Conservation (phyloP, 305 asterid genomes). For the Monarda citriodora region DNA sequence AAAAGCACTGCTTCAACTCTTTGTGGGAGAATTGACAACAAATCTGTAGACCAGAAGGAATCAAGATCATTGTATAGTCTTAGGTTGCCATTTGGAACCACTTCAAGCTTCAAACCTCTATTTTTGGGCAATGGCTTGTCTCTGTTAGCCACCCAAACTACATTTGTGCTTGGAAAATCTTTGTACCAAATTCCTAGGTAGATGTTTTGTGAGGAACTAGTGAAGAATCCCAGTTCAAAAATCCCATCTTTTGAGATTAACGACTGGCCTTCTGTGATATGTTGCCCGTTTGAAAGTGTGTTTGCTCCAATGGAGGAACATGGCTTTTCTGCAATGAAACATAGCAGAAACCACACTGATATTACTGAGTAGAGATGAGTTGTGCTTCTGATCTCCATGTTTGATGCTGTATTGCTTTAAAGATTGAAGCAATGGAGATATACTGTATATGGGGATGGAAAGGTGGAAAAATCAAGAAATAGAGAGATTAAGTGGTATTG, state of each 20-base stretch:
- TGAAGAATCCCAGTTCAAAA: conserved; percentile 48
- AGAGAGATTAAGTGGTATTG: too few species aligned
- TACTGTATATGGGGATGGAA: not conserved
- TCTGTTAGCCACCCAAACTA: conserved; percentile 50
- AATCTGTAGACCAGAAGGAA: conserved; percentile 25
- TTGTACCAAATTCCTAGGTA: conserved; percentile 46
- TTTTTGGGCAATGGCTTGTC: conserved; percentile 9
- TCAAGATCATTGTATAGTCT: conserved; percentile 17
- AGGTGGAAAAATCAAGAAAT: not conserved
- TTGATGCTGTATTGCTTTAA: not conserved
- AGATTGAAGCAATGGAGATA: not conserved
- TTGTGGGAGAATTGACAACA: conserved; percentile 5
- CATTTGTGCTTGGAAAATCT: conserved; percentile 6
- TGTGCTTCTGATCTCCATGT: conserved; percentile 12
- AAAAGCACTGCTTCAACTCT: conserved; percentile 40
- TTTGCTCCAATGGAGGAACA: conserved; percentile 21
- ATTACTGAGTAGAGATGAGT: not conserved
- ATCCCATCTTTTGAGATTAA: conserved; percentile 29
- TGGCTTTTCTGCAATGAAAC: not conserved
- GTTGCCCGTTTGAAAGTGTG: conserved; percentile 27
- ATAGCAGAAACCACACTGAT: conserved; percentile 12
- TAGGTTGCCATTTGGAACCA: conserved; percentile 27
- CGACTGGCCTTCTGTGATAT: conserved; percentile 26
- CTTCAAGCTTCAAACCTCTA: conserved; percentile 5
- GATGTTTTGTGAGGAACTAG: not conserved